Evolutionary conservation across 371 early-diverging fungal species (phyloP).

Genomic region (Dichotomocladium elegans): DNA sequence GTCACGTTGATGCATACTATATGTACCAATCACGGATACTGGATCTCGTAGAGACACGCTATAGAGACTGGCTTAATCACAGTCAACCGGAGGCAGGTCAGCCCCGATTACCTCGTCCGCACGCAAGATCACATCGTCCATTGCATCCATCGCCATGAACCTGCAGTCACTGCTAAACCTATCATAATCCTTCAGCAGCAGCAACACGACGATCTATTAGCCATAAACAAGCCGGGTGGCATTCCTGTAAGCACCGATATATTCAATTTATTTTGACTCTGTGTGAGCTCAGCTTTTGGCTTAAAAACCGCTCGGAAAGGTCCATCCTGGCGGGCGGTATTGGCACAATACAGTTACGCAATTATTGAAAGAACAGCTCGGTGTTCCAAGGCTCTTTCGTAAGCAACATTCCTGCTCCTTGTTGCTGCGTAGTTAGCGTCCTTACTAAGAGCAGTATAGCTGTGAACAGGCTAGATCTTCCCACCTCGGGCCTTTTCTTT

Average conservation of each 20-base stretch:
- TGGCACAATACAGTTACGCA: conserved; percentile 81
- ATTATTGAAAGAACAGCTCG: conserved; percentile 68
- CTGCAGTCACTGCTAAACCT: conserved; percentile 70
- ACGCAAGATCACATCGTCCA: conserved; percentile 79
- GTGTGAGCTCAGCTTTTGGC: too few relatives aligned
- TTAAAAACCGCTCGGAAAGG: too few relatives aligned
- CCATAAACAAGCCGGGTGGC: conserved; percentile 88
- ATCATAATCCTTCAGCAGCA: conserved; percentile 59
- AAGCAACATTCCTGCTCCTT: conserved; percentile 22
- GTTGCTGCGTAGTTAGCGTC: too few relatives aligned
- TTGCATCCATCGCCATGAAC: conserved; percentile 91
- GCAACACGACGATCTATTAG: conserved; percentile 65
- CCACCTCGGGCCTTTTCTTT: conserved; percentile 89
- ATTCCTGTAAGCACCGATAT: conserved; percentile 60
- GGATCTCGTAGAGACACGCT: conserved; percentile 56
- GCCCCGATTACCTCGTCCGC: conserved; percentile 49
- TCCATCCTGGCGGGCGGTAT: conserved; percentile 77
- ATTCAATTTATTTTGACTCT: neutral
- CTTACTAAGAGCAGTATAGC: conserved; percentile 46
- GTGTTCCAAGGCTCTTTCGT: conserved; percentile 65
- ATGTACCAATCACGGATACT: too few relatives aligned
- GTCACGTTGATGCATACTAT: neutral
- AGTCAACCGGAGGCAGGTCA: conserved; percentile 63
- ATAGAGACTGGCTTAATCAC: conserved; percentile 78
- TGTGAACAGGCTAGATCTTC: conserved; percentile 85